Percentiles rank a stretch among this genome's conserved stretches.
Conservation (phyloP, 2,329 filamentous ascomycete species). For the Magnaporthiopsis incrustans region DNA sequence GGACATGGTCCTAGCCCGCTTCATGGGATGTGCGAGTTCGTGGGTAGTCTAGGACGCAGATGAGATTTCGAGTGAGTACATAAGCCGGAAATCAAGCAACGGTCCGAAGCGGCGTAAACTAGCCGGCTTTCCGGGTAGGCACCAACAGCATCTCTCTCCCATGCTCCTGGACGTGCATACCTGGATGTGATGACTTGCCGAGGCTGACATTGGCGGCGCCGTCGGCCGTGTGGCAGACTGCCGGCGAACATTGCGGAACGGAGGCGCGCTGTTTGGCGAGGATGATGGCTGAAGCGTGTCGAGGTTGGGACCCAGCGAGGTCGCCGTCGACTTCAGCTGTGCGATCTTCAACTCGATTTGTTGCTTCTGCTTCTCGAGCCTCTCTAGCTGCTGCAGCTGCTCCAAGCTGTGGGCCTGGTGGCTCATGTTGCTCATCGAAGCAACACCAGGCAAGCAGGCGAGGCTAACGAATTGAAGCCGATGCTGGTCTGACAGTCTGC, state of each 20-base stretch:
- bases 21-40: slow-evolving; percentile 7
- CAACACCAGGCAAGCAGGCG: neutral
- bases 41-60: neutral
- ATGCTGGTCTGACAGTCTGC: neutral
- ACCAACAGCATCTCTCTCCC: neutral
- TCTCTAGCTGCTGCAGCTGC: slow-evolving; percentile 5
- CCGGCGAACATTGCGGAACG: neutral
- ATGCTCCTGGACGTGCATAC: neutral
- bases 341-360: slow-evolving; percentile 6
- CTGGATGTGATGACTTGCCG: neutral
- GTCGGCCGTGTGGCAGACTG: neutral
- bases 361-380: slow-evolving; percentile 2
- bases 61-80: neutral
- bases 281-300: neutral
- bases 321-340: slow-evolving; percentile 3
- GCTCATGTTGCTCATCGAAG: neutral
- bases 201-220: neutral
- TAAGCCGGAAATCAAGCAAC: neutral
- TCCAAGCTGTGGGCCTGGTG: neutral
- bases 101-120: too few relatives aligned
- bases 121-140: too few relatives aligned
- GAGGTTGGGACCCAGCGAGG: neutral
- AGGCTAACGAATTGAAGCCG: neutral
- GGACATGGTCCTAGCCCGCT: slow-evolving; percentile 8
- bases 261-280: neutral